A percentile compares a stretch with the other conserved stretches of the same genome.
These are phyloP conservation scores for Leccinum variabile DNA, from an alignment of 1,284 basidiomycete species.

Conservation along the genomic window DNA sequence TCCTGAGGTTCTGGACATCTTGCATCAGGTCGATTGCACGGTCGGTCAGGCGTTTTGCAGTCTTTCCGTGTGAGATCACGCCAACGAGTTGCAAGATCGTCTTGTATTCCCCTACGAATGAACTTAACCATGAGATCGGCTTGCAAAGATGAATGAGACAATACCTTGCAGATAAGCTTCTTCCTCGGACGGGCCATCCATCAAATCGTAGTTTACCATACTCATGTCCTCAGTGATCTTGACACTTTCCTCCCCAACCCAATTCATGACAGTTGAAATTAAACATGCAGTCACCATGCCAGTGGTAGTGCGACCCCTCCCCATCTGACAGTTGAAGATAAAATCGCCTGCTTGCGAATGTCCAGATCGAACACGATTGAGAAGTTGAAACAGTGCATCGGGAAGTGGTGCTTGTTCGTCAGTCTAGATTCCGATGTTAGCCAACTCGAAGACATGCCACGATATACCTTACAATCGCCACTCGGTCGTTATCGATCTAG, in stretches of 20 bases:
- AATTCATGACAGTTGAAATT: slow-evolving; percentile 76
- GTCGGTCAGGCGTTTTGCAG: slow-evolving; percentile 93
- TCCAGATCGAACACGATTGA: slow-evolving; percentile 70
- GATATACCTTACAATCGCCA: slow-evolving; percentile 69
- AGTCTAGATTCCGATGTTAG: slow-evolving; percentile 55
- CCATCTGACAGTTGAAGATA: slow-evolving; percentile 88
- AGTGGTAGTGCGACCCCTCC: slow-evolving; percentile 81
- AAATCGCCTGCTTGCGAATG: slow-evolving; percentile 72
- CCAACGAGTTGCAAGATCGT: slow-evolving; percentile 93
- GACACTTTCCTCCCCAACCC: slow-evolving; percentile 47
- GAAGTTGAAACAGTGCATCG: slow-evolving; percentile 75
- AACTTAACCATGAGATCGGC: slow-evolving; percentile 1
- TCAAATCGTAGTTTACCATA: slow-evolving; percentile 56
- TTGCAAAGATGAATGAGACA: not conserved
- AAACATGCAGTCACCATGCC: slow-evolving; percentile 92
- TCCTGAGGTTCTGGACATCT: slow-evolving; percentile 92
- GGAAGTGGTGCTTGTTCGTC: slow-evolving; percentile 96
- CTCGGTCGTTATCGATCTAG: slow-evolving; percentile 84
- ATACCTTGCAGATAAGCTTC: slow-evolving; percentile 84
- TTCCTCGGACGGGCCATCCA: slow-evolving; percentile 80
- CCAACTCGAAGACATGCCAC: not conserved
- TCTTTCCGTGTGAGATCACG: slow-evolving; percentile 83
- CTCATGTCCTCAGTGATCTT: slow-evolving; percentile 43
- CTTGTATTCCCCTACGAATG: slow-evolving; percentile 87
- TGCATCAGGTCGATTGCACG: slow-evolving; percentile 87